A percentile compares a stretch with the other conserved stretches of the same genome.
These are phyloP conservation scores for Peziza echinospora DNA, from an alignment of 495 filamentous ascomycete genomes.

Conservation along the genomic window DNA sequence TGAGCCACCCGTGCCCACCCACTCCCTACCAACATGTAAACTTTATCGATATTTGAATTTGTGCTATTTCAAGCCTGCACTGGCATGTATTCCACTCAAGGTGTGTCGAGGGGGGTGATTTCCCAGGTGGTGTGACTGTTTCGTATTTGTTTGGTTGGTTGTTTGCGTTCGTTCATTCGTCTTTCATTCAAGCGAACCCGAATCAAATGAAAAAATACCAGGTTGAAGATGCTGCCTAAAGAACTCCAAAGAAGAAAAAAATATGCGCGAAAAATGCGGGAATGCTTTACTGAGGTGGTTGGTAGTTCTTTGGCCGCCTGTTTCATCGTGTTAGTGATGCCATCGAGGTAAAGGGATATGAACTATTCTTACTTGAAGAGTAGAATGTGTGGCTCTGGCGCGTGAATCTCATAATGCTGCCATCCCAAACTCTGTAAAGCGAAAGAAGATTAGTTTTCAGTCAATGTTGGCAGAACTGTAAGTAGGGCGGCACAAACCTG, in stretches of 20 bases:
- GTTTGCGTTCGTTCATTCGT: not conserved
- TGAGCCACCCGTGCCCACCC: too few relatives aligned
- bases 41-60: too few relatives aligned
- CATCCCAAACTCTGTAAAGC: constrained; percentile 69
- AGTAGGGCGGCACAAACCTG: constrained; percentile 38
- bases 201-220: not conserved
- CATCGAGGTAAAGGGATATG: not conserved
- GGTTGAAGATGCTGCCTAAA: not conserved
- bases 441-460: not conserved
- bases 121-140: too few relatives aligned
- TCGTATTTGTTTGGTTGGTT: too few relatives aligned
- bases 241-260: not conserved
- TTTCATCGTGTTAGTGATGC: constrained; percentile 1
- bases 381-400: constrained; percentile 92
- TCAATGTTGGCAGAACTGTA: not conserved
- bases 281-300: constrained; percentile 1
- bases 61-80: too few relatives aligned
- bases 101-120: too few relatives aligned
- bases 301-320: constrained; percentile 20
- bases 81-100: too few relatives aligned
- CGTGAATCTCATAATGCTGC: constrained; percentile 98
- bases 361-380: constrained; percentile 72
- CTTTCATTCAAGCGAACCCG: not conserved
- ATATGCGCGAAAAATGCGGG: not conserved
- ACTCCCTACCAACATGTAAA: too few relatives aligned